Percentiles rank a stretch among this genome's conserved stretches.
These are phyloP conservation scores for Piloderma croceum DNA, from an alignment of 768 basidiomycete species.

Conservation along the genomic window DNA sequence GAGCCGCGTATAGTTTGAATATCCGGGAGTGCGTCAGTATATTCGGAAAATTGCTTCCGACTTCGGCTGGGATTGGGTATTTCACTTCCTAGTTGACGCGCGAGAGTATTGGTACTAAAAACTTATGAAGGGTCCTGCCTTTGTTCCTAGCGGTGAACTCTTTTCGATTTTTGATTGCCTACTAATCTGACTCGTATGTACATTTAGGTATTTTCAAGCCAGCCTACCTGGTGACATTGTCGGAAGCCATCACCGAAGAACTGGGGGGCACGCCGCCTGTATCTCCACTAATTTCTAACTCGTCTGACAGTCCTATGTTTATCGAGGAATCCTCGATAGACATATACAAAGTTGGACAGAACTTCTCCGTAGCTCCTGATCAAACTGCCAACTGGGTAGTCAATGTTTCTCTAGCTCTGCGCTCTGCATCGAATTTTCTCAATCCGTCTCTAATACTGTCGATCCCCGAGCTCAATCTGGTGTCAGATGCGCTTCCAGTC, in stretches of 20 bases:
- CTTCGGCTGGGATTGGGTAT: conserved; percentile 61
- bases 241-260: conserved; percentile 13
- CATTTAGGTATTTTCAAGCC: conserved; percentile 53
- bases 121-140: conserved; percentile 45
- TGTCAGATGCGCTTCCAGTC: conserved; percentile 28
- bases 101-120: no score
- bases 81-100: no score
- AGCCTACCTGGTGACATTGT: conserved; percentile 45
- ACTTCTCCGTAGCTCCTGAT: conserved; percentile 37
- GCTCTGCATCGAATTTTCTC: conserved; percentile 33
- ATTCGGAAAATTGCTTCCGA: conserved; percentile 48
- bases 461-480: conserved; percentile 42
- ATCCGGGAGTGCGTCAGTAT: conserved; percentile 42
- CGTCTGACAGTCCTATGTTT: conserved; percentile 29
- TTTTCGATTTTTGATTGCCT: no score
- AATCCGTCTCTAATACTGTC: conserved; percentile 36
- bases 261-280: conserved; percentile 20
- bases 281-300: conserved; percentile 20
- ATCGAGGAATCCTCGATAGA: conserved; percentile 50
- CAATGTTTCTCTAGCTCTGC: conserved; percentile 47
- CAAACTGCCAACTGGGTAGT: conserved; percentile 50
- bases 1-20: conserved; percentile 38
- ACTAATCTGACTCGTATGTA: no score
- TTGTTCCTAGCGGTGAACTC: conserved; percentile 50
- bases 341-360: conserved; percentile 49